Evolutionary conservation across 371 early-diverging fungal genomes (phyloP), one percentile per base, ranked within the genome.

Genomic region (Mucor mucedo): DNA sequence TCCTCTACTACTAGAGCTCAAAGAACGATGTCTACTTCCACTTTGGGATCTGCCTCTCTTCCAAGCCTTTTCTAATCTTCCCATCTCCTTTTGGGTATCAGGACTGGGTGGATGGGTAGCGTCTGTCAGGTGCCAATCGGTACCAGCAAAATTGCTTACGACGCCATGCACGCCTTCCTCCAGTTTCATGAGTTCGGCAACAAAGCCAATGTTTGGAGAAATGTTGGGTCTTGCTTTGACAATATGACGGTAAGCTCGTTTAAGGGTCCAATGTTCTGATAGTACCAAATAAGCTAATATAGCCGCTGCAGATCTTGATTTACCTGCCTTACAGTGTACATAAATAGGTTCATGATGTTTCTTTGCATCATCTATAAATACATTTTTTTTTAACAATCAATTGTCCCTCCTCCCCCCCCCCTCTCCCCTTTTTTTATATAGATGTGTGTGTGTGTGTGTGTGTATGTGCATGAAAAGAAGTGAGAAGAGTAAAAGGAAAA

Each of bases 171-270:
- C 79, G 45, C 84, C 78, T 60, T 83, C 75, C 71, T 94, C 93
- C 52, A 94, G 54, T 55, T 86, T 83, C 78, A 88, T 75, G 40
- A 94, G 58, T 50, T 91, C 89, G 5, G 87, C 80, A 52, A 93
- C 89, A 72, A 95, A 95, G n/a, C 95, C 95, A 72, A 95, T 86
- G 69, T 95, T 95, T 28, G 93, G 93, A 44, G 88, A 87, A 42
- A 91, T 87, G 32, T 85, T 87, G 1, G 88, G 88, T 28, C 95
- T 69, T 39, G 79, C 79, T 33, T 79, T 75, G 42, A 88, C 80
- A 5, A 94, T 87, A 60, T 86, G 87, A 14, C 85, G 79, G 62
- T 92, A 93, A 10, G 95, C 92, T 28, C 79, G 80, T 63, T 84
- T 81, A 9, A 94, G 69, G 2, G 90, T 77, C 89, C 90, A 89